Evolutionary conservation across 1,284 basidiomycete species (phyloP).

Genomic region (Malassezia globosa): DNA sequence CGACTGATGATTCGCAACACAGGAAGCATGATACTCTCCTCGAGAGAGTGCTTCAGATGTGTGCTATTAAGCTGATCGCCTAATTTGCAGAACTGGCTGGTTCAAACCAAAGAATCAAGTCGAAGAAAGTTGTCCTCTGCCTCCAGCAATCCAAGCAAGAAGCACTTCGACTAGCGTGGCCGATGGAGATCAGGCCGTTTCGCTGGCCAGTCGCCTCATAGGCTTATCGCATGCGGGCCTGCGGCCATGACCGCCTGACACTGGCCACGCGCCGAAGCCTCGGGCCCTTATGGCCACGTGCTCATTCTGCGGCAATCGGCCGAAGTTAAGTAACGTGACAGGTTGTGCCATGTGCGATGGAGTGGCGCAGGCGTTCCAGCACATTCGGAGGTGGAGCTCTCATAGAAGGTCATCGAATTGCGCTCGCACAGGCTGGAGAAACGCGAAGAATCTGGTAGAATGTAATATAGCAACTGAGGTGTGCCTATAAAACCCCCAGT

Average conservation of each 20-base stretch:
- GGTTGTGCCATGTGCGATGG: too few species aligned
- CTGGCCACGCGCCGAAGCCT: too few species aligned
- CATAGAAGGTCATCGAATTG: slow-evolving; percentile 13
- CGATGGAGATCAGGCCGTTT: background rate
- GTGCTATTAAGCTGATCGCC: background rate
- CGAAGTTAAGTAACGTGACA: too few species aligned
- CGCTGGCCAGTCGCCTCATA: too few species aligned
- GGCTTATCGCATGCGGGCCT: too few species aligned
- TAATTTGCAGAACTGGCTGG: too few species aligned
- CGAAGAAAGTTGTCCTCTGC: too few species aligned
- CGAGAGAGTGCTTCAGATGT: background rate
- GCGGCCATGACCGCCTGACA: too few species aligned
- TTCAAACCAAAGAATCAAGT: too few species aligned
- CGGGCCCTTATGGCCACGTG: too few species aligned
- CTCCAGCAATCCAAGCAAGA: background rate
- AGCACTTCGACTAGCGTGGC: background rate
- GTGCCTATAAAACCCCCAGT: slow-evolving; percentile 14
- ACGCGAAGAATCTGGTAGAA: slow-evolving; percentile 11
- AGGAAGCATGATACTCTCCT: slow-evolving; percentile 9
- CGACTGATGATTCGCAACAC: slow-evolving; percentile 4
- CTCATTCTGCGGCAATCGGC: too few species aligned
- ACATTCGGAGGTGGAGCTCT: slow-evolving; percentile 15
- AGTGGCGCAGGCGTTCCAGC: slow-evolving; percentile 7
- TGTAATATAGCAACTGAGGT: background rate
- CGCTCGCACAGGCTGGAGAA: slow-evolving; percentile 2